Base-by-base conservation (phyloP, 116 monocot genomes). In the Phalaenopsis hybrid region DNA sequence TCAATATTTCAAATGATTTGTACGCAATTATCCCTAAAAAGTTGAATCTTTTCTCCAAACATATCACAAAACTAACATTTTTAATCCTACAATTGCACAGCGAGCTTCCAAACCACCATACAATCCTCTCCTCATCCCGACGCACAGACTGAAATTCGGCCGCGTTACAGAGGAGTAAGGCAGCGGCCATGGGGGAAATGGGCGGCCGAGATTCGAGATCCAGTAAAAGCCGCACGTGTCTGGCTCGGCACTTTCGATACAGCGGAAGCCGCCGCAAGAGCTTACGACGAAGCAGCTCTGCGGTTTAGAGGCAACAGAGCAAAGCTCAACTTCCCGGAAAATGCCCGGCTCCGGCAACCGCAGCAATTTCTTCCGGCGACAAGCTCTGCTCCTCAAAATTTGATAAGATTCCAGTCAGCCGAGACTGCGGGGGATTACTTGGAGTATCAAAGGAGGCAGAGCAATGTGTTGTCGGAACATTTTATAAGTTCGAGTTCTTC, bases 241-340 rank as follows among this genome's bases (percentile, higher is more conserved):
- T 94, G 94, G 94, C 94, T 94, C 78, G 94, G 94, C 86, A 94
- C 94, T 21, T 94, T 89, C 84, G 86, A 91, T 17, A 94, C 91
- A 0, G 91, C 94, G 5, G 90, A 90, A 78, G 94, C 75, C 41
- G 94, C 94, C 25, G 94, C 94, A 51, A 80, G 83, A 0, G 94
- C 94, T 52, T 94, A 90, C 87, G 94, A 94, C 82, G 83, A 80
- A 73, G 94, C 94, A 44, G 94, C 94, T 2, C 81, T 94, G 48
- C 88, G 91, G 55, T 94, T 91, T 83, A 86, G 94, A 6, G 91
- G 94, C 48, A 91, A 86, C 79, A 78, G 85, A 5, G 92, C 92
- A 20, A 92, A 92, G 82, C 92, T 92, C 65, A 92, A 90, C 84
- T 92, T 94, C 87, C 94, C 94, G 6, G 91, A 94, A 80, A 70